Evolutionary conservation across 495 filamentous ascomycete genomes (phyloP).

Genomic region (Immersiella caudata): DNA sequence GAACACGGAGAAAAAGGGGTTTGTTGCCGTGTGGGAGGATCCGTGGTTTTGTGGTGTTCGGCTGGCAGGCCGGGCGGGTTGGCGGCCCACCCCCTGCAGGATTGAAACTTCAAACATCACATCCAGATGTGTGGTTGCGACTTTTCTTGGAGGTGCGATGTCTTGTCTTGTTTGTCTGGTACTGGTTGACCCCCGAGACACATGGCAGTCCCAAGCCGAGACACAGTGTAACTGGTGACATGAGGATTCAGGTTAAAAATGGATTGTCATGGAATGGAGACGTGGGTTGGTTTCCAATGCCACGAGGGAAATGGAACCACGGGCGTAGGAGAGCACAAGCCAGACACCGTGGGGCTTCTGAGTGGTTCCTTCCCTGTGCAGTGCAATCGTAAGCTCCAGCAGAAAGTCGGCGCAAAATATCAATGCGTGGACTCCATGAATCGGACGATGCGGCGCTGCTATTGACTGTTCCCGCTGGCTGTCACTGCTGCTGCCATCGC

Average conservation of each 20-base stretch:
- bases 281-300: background rate
- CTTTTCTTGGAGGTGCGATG: background rate
- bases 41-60: background rate
- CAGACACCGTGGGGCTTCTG: background rate
- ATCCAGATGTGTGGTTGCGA: background rate
- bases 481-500: background rate
- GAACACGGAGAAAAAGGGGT: background rate
- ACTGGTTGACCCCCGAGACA: background rate
- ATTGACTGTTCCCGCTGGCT: background rate
- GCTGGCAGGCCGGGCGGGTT: too few species aligned
- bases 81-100: background rate
- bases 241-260: background rate
- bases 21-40: background rate
- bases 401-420: background rate
- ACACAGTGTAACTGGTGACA: background rate
- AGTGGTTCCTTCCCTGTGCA: background rate
- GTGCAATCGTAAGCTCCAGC: background rate
- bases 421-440: background rate
- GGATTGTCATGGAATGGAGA: background rate
- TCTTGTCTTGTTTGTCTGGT: background rate
- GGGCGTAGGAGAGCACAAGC: background rate
- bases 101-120: background rate
- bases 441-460: background rate
- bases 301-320: background rate
- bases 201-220: conserved; percentile 11